These are phyloP conservation scores for Curvularia spicifera DNA, from an alignment of 2,329 filamentous ascomycete genomes.

Conservation along the genomic window DNA sequence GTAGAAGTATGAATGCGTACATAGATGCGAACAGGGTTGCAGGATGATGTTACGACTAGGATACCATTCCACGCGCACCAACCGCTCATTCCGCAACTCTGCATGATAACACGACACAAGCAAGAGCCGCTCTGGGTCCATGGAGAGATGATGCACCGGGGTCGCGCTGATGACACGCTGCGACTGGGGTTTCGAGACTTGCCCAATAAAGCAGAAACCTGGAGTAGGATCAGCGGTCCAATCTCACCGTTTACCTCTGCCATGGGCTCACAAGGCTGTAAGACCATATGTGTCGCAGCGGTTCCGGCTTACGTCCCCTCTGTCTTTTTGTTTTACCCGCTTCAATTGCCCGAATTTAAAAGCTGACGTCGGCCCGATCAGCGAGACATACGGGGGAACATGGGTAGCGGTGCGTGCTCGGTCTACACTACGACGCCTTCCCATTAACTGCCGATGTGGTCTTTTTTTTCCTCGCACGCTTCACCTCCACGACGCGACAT, in stretches of 20 bases:
- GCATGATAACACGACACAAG: conserved; percentile 3
- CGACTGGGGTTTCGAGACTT: conserved; percentile 1
- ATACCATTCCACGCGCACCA: conserved; percentile 8
- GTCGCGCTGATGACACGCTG: conserved; percentile 15
- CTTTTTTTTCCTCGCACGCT: background rate
- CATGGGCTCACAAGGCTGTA: conserved; percentile 15
- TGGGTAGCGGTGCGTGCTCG: background rate
- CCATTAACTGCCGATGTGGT: conserved; percentile 10
- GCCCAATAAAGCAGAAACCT: conserved; percentile 10
- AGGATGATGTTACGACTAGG: conserved; percentile 6
- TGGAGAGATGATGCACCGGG: conserved; percentile 4
- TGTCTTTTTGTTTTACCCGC: conserved; percentile 10
- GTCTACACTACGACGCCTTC: conserved; percentile 1
- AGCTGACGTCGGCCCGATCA: conserved; percentile 12
- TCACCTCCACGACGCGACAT: conserved; percentile 9
- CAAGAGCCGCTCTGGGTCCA: conserved; percentile 10
- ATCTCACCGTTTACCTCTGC: conserved; percentile 18
- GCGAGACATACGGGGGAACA: conserved; percentile 2
- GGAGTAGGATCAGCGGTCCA: conserved; percentile 7
- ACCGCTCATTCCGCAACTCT: conserved; percentile 13
- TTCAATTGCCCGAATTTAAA: background rate
- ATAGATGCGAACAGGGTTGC: background rate
- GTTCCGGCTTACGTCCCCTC: conserved; percentile 3
- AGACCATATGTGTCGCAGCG: conserved; percentile 13
- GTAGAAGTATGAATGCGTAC: background rate